Evolutionary conservation across 176 grass and related monocot genomes (phyloP), one percentile per base, ranked within the genome.

Genomic region (Aegilops tauschii): DNA sequence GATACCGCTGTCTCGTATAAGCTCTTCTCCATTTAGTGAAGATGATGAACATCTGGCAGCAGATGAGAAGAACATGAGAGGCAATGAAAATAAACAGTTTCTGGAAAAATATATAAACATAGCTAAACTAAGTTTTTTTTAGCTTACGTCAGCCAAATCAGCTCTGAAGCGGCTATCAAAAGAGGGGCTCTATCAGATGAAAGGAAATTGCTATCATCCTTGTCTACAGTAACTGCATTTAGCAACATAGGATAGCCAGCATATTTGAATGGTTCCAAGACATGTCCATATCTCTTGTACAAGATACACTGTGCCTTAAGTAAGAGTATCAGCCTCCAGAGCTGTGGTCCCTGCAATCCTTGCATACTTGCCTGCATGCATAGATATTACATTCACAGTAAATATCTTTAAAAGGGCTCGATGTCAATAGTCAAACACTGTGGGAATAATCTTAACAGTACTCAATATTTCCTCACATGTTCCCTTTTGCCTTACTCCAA

Each of bases 251-350:
- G 97, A 82, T 99, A 99, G 74, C 97, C 97, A 80, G 97, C 97
- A 88, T 99, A 99, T 91, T 99, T 99, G 77, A 99, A 99, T 69
- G 97, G 97, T 85, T 99, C 94, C 89, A 99, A 78, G 31, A 99
- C 82, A 83, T 88, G 49, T 83, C 97, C 94, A 87, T 99, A 96
- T 92, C 97, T 92, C 80, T 91, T 94, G 85, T 99, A 99, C 89
- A 99, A 88, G 50, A 99, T 99, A 62, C 97, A 99, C 73, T 99
- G 97, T 82, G 93, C 94, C 75, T 96, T 96, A 37, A 99, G 86
- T 85, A 99, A 83, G 85, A 99, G 97, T 80, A 96, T 85, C 64
- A 99, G 65, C 69, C 97, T 96, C 97, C 97, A 99, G 73, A 94
- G 77, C 66, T 99, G 97, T 77, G 97, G 97, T 70, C 97, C 97